phyloP scores from a whole-genome alignment of 495 filamentous ascomycete species.

The Hypoxylon cercidicola region DNA sequence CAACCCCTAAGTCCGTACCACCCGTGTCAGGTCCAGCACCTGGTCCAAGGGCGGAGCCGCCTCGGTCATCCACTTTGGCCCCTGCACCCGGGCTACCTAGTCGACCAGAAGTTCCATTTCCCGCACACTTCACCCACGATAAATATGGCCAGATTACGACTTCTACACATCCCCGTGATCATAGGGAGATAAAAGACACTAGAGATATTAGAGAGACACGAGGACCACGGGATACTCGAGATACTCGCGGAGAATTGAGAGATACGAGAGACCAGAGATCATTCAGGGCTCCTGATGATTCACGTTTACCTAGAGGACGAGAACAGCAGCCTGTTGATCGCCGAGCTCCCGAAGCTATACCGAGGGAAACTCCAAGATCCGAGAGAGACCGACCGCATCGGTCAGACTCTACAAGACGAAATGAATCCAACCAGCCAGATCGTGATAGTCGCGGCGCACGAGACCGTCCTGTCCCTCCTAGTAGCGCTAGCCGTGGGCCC shows the following conservation, averaged over 20 bases:
- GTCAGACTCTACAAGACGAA: constrained; percentile 48
- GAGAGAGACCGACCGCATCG: constrained; percentile 48
- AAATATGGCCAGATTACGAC: constrained; percentile 50
- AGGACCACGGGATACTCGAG: constrained; percentile 42
- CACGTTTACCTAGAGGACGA: constrained; percentile 45
- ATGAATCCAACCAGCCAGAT: constrained; percentile 49
- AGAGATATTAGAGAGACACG: constrained; percentile 49
- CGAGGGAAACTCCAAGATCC: constrained; percentile 42
- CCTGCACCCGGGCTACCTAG: constrained; percentile 55
- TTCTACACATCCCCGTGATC: constrained; percentile 50
- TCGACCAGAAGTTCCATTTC: constrained; percentile 57
- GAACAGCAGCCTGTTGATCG: constrained; percentile 43
- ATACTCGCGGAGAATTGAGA: constrained; percentile 49
- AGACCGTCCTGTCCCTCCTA: constrained; percentile 44
- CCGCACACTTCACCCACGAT: constrained; percentile 49
- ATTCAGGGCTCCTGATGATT: constrained; percentile 45
- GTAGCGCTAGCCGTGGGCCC: constrained; percentile 39
- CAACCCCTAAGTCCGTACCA: constrained; percentile 40
- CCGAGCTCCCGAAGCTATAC: constrained; percentile 37
- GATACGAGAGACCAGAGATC: constrained; percentile 49
- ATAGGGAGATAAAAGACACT: constrained; percentile 43
- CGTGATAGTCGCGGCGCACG: constrained; percentile 50
- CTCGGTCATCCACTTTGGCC: constrained; percentile 51
- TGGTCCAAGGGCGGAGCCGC: constrained; percentile 43
- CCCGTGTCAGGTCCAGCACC: constrained; percentile 20